Base-by-base conservation (phyloP, 805 yeast species). In the Ogataea salicorniae region DNA sequence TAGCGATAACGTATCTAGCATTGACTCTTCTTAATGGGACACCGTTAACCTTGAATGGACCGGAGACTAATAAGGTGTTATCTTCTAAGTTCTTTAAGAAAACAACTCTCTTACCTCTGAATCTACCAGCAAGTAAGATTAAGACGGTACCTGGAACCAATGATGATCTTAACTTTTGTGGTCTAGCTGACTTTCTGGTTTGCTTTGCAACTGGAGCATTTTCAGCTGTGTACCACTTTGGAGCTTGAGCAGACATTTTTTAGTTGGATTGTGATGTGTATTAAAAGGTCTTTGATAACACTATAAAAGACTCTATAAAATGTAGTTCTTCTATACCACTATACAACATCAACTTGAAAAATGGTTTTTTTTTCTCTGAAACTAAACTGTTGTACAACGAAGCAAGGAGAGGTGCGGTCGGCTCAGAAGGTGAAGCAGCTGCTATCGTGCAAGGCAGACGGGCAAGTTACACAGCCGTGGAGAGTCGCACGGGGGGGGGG, bases 101-200 rank as follows among this genome's bases (percentile, higher is more conserved):
- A 61, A 92, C 97, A 67, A 94, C 99, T 80, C 99, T 91, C 89
- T 92, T 94, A 75, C 99, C 99, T 79, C 99, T 88, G 96, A 90
- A 92, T 78, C 97, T 89, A 74, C 99, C 99, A 67, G 99, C 97
- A 72, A 92, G 83, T 73, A 92, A 80, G 74, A 92, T 92, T 74
- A 94, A 80, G 41, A 66, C 69, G 38, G 70, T 61, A 60, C 69
- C 70, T 50, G 69, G 69, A 45, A 64, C 68, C 45, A 66, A 56
- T 31, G 68, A 87, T 68, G 95, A 80, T 78, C 99, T 91, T 74
- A 94, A 81, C 77, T 86, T 86, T 76, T 89, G 95, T 69, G 97
- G 95, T 73, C 89, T 88, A 66, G 80, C 80, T 67, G 90, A 72
- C 87, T 91, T 88, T 85, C 96, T 88, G 71, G 88, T 73, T 77